Base-by-base conservation (phyloP, 2,329 filamentous ascomycete species). In the Colletotrichum incanum region DNA sequence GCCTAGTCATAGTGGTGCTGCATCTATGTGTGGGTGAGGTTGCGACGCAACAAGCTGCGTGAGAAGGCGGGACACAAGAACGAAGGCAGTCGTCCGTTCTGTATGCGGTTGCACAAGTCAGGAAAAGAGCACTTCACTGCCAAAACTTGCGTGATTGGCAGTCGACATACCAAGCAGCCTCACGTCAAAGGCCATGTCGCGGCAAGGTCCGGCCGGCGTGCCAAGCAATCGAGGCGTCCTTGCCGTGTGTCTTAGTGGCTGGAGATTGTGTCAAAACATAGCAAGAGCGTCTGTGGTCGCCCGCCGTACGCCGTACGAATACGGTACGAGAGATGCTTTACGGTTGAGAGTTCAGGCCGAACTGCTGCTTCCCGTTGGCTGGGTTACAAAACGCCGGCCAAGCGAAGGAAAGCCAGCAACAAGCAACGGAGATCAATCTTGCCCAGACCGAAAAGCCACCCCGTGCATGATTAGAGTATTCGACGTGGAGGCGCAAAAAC, bases 391-490 rank as follows among this genome's bases (percentile, higher is more conserved):
- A 43, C 69, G 65, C 59, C 34, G 52, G 37, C 45, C 69, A 54
- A 37, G 52, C 70, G 45, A 50, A 69, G 45, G 60, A 69, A 28
- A 20, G 31, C 34, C 49, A 52, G 54, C 39, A 70, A 71, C 64
- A 70, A 72, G 70, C 70, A 65, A 55, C 43, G 65, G 45, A 45
- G 59, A 65, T 65, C 52, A 12, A 9, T 62, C 37, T 55, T 45
- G 63, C 55, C 68, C 64, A 60, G 31, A 31, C 37, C 65, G 55
- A 69, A 64, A 26, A 7, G 65, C 55, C 18, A 31, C 58, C 50
- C 34, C 20, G 18, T 28, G 45, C 54, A 50, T 55, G 34, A 67
- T 71, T 58, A 71, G 63, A 66, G 55, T 49, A 41, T 60, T 59
- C 18, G 58, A 16, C 65, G 65, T 69, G 52, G 69, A 41, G 63